phyloP scores from a whole-genome alignment of 305 asterid species.

The Striga hermonthica region DNA sequence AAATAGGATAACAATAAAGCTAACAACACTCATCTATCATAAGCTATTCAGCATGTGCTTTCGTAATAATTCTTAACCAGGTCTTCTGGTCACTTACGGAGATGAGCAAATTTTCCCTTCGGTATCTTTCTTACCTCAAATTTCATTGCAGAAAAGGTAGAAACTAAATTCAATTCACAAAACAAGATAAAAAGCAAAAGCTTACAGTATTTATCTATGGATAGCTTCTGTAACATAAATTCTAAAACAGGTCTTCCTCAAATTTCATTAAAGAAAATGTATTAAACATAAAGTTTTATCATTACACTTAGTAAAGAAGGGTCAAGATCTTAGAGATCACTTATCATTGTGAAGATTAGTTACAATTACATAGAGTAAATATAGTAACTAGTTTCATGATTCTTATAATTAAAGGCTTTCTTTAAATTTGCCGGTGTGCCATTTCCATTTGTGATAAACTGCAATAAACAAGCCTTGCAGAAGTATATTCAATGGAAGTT shows the following conservation, averaged over 20 bases:
- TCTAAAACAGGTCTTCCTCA: background rate
- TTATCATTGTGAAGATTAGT: background rate
- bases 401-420: background rate
- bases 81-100: too few relatives aligned
- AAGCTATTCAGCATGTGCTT: too few relatives aligned
- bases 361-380: slow-evolving; percentile 3
- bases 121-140: too few relatives aligned
- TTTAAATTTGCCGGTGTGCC: background rate
- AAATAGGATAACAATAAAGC: too few relatives aligned
- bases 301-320: background rate
- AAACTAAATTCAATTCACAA: too few relatives aligned
- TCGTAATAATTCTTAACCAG: too few relatives aligned
- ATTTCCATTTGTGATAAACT: background rate
- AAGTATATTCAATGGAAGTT: background rate
- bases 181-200: too few relatives aligned
- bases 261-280: background rate
- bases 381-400: background rate
- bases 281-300: background rate
- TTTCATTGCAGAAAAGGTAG: too few relatives aligned
- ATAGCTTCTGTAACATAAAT: background rate
- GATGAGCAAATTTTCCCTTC: too few relatives aligned
- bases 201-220: background rate
- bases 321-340: background rate
- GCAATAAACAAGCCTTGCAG: slow-evolving; percentile 12
- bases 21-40: too few relatives aligned